Evolutionary conservation across 75 land plant genomes (phyloP).

Genomic region (Cupressus sempervirens): DNA sequence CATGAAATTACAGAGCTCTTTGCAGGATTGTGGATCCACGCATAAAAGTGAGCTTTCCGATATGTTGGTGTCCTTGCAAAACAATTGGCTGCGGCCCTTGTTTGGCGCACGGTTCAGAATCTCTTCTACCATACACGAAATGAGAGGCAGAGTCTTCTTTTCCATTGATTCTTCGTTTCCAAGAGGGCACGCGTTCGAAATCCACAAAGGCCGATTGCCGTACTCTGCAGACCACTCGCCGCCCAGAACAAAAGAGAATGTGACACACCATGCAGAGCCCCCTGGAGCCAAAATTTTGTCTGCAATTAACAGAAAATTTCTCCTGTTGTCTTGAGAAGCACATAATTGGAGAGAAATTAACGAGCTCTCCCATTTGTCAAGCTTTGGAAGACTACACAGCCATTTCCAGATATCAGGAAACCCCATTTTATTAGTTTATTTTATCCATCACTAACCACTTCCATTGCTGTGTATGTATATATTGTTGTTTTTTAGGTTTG

Average conservation of each 20-base stretch:
- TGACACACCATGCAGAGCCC: slow-evolving; percentile 18
- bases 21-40: slow-evolving; percentile 20
- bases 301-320: slow-evolving; percentile 34
- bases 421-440: background rate
- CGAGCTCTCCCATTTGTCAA: slow-evolving; percentile 22
- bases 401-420: slow-evolving; percentile 38
- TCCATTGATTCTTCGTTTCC: background rate
- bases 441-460: too few species aligned
- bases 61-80: slow-evolving; percentile 14
- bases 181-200: slow-evolving; percentile 35
- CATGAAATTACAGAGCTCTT: slow-evolving; percentile 33
- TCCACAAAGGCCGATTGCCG: slow-evolving; percentile 29
- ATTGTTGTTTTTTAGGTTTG: too few species aligned
- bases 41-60: slow-evolving; percentile 17
- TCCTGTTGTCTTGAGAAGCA: background rate
- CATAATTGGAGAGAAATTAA: slow-evolving; percentile 22
- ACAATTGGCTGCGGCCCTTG: slow-evolving; percentile 10
- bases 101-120: slow-evolving; percentile 33
- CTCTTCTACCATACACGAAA: slow-evolving; percentile 42
- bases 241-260: slow-evolving; percentile 30
- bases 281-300: slow-evolving; percentile 28
- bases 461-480: too few species aligned
- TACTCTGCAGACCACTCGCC: slow-evolving; percentile 15
- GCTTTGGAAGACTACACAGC: slow-evolving; percentile 36
- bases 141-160: slow-evolving; percentile 22